A percentile compares a stretch with the other conserved stretches of the same genome.
Conservation (phyloP, 495 filamentous ascomycete species). For the Margaritispora aquatica region DNA sequence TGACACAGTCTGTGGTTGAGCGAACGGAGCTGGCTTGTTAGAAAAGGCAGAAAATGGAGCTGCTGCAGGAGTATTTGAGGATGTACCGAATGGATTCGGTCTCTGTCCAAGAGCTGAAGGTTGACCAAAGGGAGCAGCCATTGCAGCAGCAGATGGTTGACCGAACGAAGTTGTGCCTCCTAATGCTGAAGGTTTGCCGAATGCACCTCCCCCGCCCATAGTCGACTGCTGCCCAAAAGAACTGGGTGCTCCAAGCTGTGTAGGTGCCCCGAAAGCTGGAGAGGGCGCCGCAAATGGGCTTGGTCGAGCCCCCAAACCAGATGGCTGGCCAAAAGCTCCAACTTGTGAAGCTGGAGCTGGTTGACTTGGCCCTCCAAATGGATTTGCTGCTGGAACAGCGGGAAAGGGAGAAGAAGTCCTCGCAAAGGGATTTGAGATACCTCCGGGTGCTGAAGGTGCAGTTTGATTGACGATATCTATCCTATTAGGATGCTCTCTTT, state of each 20-base stretch:
- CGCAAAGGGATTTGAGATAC: slow-evolving; percentile 7
- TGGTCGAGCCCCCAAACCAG: slow-evolving; percentile 9
- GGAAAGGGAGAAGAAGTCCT: background rate
- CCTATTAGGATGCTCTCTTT: slow-evolving; percentile 73
- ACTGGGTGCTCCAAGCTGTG: background rate
- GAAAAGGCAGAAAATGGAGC: slow-evolving; percentile 5
- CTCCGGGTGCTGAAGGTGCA: background rate
- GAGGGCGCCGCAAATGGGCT: slow-evolving; percentile 10
- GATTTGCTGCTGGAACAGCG: background rate
- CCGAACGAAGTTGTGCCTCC: slow-evolving; percentile 5
- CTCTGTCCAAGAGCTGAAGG: slow-evolving; percentile 14
- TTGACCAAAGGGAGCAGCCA: slow-evolving; percentile 13
- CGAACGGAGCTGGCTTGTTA: background rate
- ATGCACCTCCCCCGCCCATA: slow-evolving; percentile 6
- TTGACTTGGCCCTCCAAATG: slow-evolving; percentile 13
- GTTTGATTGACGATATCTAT: slow-evolving; percentile 56
- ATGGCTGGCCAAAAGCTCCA: slow-evolving; percentile 20
- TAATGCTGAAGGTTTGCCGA: slow-evolving; percentile 3
- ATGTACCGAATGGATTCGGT: slow-evolving; percentile 19
- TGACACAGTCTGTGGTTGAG: background rate
- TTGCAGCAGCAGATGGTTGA: background rate
- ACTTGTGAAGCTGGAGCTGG: background rate
- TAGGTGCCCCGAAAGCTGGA: slow-evolving; percentile 2
- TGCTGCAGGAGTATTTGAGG: background rate
- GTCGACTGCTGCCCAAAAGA: slow-evolving; percentile 18